Evolutionary conservation across 371 early-diverging fungal species (phyloP), one percentile per base, ranked within the genome.

Genomic region (Basidiobolus meristosporus): DNA sequence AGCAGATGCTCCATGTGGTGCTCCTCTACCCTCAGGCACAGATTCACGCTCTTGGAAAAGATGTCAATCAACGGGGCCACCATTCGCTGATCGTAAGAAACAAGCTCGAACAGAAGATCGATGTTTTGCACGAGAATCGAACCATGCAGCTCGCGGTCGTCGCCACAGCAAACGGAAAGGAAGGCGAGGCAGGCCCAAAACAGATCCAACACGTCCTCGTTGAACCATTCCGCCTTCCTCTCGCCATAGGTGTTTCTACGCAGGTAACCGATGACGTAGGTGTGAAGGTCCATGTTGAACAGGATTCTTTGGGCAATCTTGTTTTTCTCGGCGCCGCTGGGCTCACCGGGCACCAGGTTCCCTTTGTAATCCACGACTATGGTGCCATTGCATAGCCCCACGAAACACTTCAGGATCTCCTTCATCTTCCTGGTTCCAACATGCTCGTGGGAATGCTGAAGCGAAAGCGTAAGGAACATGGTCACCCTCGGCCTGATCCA

Each of bases 41-140:
- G 40, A 26, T 53, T 45, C 3, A 55, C 37, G 37, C 51, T 60
- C 39, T 62, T 61, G 2, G 45, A 42, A 34, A 58, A 59, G 2
- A 69, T 26, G 3, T 23, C 32, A 7, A 42, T 41, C 15, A 53
- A 53, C 2, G 36, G 40, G 36, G 15, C 15, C 0, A 54, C 53
- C 20, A 52, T 31, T 22, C 28, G 40, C 9, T 47, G 41, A 19
- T 48, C 49, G 14, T 38, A 40, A 30, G 39, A 44, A 15, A 44
- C 48, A 30, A 45, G 26, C 33, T 63, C 60, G 29, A 69, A 54
- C 2, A 69, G 42, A 12, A 64, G 22, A 34, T 69, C 66, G 6
- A 69, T 47, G 19, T 69, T 46, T n/a, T 39, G 14, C 7, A 60
- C 32, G 5, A 60, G 50, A 36, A 60, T 47, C 18, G 41, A 38